phyloP scores from a whole-genome alignment of 768 basidiomycete species.

The Rhizopogon sp. region DNA sequence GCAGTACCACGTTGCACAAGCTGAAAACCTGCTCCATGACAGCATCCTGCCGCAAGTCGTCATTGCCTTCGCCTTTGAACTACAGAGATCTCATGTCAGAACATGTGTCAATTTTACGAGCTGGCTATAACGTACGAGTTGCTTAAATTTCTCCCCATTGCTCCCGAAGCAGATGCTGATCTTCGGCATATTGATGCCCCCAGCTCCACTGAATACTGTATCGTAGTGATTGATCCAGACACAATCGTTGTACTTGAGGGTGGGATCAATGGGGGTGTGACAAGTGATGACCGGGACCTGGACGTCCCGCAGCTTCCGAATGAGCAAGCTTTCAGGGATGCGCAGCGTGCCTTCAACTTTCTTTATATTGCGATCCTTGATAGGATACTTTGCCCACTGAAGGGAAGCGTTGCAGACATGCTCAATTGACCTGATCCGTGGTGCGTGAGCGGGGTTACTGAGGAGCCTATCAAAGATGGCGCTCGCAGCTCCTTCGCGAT shows the following conservation, averaged over 20 bases:
- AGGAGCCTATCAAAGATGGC: conserved; percentile 54
- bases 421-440: conserved; percentile 51
- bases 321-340: conserved; percentile 42
- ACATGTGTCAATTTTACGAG: neutral
- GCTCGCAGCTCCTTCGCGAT: conserved; percentile 61
- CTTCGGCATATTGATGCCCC: conserved; percentile 83
- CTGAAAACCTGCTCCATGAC: conserved; percentile 99
- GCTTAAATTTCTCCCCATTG: conserved; percentile 62
- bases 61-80: conserved; percentile 90
- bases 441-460: conserved; percentile 31
- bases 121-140: conserved; percentile 55
- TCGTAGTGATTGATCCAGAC: conserved; percentile 68
- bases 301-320: conserved; percentile 47
- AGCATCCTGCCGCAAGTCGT: conserved; percentile 94
- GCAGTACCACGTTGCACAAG: conserved; percentile 76
- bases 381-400: conserved; percentile 65
- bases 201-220: conserved; percentile 53
- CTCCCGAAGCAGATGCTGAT: conserved; percentile 65
- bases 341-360: conserved; percentile 22
- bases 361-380: conserved; percentile 30
- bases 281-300: conserved; percentile 83
- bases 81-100: conserved; percentile 23
- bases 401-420: conserved; percentile 59
- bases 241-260: conserved; percentile 61
- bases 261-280: conserved; percentile 63